A percentile compares a stretch with the other conserved stretches of the same genome.
Evolutionary conservation across 208 protist species (phyloP).

Genomic region (Phytomonas sp.): DNA sequence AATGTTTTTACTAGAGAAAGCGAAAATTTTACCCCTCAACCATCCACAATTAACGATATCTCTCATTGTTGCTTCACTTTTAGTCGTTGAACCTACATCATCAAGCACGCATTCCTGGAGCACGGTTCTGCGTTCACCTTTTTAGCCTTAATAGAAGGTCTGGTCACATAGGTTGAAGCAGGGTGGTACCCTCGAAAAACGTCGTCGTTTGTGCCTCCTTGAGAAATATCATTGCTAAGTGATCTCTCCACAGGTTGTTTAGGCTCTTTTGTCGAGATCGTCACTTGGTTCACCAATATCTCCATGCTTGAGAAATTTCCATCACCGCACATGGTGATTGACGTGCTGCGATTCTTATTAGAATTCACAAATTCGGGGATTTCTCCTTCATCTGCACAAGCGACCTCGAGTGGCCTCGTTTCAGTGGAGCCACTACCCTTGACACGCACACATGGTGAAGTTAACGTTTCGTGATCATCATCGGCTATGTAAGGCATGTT

Average conservation of each 20-base stretch:
- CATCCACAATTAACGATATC: not conserved
- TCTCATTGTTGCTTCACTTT: not conserved
- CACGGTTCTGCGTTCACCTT: not conserved
- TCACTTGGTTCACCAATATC: not conserved
- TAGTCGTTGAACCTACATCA: not conserved
- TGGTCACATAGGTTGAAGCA: not conserved
- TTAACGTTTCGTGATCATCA: not conserved
- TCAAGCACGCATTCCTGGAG: not conserved
- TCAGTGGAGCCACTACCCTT: not conserved
- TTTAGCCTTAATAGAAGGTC: not conserved
- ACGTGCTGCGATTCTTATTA: not conserved
- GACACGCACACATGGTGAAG: not conserved
- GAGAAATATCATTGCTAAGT: not conserved
- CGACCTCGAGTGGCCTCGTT: not conserved
- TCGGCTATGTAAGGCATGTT: not conserved
- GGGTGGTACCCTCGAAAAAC: not conserved
- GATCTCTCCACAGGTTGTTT: not conserved
- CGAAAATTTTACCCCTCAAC: not conserved
- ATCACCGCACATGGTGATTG: not conserved
- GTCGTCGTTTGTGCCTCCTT: not conserved
- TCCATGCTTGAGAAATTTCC: not conserved
- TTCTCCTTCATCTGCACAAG: not conserved
- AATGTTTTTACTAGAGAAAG: not conserved
- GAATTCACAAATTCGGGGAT: not conserved
- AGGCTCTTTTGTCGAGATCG: not conserved